Percentiles rank a stretch among this genome's conserved stretches.
Evolutionary conservation across 768 basidiomycete species (phyloP).

Genomic region (Psilocybe cyanescens): DNA sequence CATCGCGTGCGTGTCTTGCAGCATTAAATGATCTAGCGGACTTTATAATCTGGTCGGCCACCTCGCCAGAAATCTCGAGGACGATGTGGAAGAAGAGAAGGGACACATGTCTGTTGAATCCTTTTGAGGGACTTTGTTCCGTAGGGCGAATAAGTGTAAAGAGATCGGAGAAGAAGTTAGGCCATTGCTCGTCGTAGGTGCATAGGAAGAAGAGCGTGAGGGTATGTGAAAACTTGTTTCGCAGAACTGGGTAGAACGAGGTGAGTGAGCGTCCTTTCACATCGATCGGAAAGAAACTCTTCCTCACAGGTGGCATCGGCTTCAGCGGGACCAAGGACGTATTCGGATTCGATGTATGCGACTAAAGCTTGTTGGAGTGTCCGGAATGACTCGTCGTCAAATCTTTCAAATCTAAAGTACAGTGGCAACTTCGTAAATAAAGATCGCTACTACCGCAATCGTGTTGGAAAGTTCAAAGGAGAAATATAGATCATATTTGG

Average conservation of each 20-base stretch:
- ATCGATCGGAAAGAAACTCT: neutral
- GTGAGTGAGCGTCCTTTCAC: slow-evolving; percentile 1
- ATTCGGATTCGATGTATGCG: slow-evolving; percentile 87
- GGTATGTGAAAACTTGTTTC: slow-evolving; percentile 95
- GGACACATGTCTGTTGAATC: slow-evolving; percentile 84
- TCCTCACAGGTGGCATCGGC: slow-evolving; percentile 78
- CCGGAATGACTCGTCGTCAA: slow-evolving; percentile 72
- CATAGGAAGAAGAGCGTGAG: slow-evolving; percentile 87
- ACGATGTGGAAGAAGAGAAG: slow-evolving; percentile 91
- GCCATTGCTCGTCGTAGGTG: slow-evolving; percentile 86
- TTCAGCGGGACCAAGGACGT: slow-evolving; percentile 84
- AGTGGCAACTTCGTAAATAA: slow-evolving; percentile 13
- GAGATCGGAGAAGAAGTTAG: slow-evolving; percentile 80
- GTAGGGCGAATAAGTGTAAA: slow-evolving; percentile 72
- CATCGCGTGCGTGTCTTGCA: slow-evolving; percentile 80
- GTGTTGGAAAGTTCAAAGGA: neutral
- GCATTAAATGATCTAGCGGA: slow-evolving; percentile 75
- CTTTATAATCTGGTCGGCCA: slow-evolving; percentile 95
- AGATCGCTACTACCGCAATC: neutral
- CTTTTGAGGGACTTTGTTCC: slow-evolving; percentile 55
- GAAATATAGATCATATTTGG: neutral
- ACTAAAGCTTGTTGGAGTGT: slow-evolving; percentile 78
- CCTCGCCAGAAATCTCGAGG: slow-evolving; percentile 94
- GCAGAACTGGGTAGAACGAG: slow-evolving; percentile 59
- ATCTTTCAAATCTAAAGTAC: slow-evolving; percentile 56